Evolutionary conservation across 2,329 filamentous ascomycete genomes (phyloP).

Genomic region (Mariannaea elegans): DNA sequence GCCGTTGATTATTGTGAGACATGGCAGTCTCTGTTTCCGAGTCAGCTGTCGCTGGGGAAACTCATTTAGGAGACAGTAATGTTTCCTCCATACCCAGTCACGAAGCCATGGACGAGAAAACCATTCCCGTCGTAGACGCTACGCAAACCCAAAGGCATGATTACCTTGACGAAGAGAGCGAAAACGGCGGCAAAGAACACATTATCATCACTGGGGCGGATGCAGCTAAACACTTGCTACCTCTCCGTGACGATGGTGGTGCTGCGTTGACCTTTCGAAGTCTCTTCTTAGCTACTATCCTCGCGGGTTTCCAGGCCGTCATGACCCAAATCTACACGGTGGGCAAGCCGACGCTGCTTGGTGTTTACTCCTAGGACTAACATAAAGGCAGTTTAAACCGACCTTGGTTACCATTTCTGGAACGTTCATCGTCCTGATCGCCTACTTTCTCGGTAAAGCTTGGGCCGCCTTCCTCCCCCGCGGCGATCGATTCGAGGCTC

Average conservation of each 20-base stretch:
- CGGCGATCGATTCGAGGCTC: constrained; percentile 57
- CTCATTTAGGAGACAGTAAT: no score
- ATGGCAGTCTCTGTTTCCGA: not conserved
- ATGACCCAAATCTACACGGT: constrained; percentile 66
- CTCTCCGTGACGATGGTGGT: constrained; percentile 63
- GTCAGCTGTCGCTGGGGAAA: no score
- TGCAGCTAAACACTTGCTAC: constrained; percentile 57
- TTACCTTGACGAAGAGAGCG: constrained; percentile 41
- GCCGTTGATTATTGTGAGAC: not conserved
- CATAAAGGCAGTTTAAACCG: constrained; percentile 58
- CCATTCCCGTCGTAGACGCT: constrained; percentile 1
- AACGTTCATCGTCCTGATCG: constrained; percentile 66
- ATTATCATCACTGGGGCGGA: constrained; percentile 63
- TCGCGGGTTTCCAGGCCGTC: constrained; percentile 63
- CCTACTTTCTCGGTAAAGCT: constrained; percentile 61
- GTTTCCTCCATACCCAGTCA: constrained; percentile 16
- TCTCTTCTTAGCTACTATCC: constrained; percentile 57
- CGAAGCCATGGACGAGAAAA: constrained; percentile 27
- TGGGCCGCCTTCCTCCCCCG: constrained; percentile 54
- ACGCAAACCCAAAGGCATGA: constrained; percentile 16
- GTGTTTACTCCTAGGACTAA: constrained; percentile 5
- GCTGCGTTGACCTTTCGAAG: constrained; percentile 61
- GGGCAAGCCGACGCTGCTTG: constrained; percentile 21
- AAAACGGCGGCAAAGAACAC: constrained; percentile 49
- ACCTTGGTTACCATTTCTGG: constrained; percentile 57